phyloP scores from a whole-genome alignment of 768 basidiomycete species.

The Russula griseocarnosa region DNA sequence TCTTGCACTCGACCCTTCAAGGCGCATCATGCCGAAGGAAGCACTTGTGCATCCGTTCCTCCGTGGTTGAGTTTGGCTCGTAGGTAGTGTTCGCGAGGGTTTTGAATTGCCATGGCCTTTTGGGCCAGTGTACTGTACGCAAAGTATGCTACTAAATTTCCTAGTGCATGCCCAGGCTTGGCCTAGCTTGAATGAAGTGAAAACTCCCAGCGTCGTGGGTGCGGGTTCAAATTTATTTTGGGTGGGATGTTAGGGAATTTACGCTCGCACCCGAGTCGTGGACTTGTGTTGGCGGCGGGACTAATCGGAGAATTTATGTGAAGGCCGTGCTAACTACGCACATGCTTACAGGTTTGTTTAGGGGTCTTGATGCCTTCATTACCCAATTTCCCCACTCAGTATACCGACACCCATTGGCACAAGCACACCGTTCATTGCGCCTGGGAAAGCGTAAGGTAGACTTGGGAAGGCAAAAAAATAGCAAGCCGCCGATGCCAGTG shows the following conservation, averaged over 20 bases:
- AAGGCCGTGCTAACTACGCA: not conserved
- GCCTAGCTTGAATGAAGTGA: not conserved
- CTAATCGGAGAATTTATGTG: too few relatives aligned
- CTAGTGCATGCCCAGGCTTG: not conserved
- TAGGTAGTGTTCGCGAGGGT: not conserved
- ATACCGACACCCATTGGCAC: not conserved
- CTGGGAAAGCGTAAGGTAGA: not conserved
- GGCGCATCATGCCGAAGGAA: slow-evolving; percentile 86
- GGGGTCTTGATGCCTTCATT: not conserved
- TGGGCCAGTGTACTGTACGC: slow-evolving; percentile 8
- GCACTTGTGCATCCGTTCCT: slow-evolving; percentile 87
- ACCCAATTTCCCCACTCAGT: not conserved
- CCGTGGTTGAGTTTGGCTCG: slow-evolving; percentile 42
- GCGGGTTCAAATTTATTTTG: not conserved
- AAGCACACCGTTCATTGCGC: not conserved
- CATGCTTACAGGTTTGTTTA: not conserved
- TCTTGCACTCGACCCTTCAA: slow-evolving; percentile 76
- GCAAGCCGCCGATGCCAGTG: not conserved
- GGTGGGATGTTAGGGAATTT: not conserved
- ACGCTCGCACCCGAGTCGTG: not conserved
- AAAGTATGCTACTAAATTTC: slow-evolving; percentile 16
- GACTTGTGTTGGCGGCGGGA: not conserved
- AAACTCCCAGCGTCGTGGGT: not conserved
- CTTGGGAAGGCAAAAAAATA: not conserved
- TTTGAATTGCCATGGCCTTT: not conserved